Evolutionary conservation across 148 eudicot species (phyloP).

Genomic region (Bassia scoparia): DNA sequence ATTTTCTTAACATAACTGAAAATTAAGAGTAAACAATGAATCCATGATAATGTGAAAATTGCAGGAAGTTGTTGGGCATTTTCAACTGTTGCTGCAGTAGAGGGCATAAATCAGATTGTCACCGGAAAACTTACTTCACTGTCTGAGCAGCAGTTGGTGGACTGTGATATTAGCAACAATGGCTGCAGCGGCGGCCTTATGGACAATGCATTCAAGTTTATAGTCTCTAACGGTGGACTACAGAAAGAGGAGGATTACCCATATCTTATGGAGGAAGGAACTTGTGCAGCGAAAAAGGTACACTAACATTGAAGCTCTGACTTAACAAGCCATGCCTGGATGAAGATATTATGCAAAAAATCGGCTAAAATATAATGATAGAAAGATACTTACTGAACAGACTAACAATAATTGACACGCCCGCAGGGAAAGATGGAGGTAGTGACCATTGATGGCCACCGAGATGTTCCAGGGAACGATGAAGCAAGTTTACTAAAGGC

Average conservation of each 20-base stretch:
- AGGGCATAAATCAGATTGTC: constrained; percentile 60
- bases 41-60: neutral
- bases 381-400: neutral
- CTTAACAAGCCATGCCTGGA: neutral
- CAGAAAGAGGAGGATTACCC: constrained; percentile 62
- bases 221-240: constrained; percentile 43
- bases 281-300: constrained; percentile 46
- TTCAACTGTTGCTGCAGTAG: constrained; percentile 58
- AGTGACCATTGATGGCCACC: constrained; percentile 50
- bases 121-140: constrained; percentile 49
- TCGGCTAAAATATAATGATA: neutral
- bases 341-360: neutral
- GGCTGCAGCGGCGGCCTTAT: constrained; percentile 62
- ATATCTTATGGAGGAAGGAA: constrained; percentile 50
- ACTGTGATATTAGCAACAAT: constrained; percentile 48
- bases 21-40: neutral
- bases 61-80: constrained; percentile 74
- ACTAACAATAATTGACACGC: neutral
- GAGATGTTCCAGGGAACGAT: constrained; percentile 52
- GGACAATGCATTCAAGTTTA: constrained; percentile 53
- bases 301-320: neutral
- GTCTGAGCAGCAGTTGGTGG: constrained; percentile 59
- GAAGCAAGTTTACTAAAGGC: constrained; percentile 49
- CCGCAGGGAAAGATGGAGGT: constrained; percentile 36
- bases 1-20: neutral